Evolutionary conservation across 2,329 filamentous ascomycete species (phyloP).

Genomic region (Penicillium sp.): DNA sequence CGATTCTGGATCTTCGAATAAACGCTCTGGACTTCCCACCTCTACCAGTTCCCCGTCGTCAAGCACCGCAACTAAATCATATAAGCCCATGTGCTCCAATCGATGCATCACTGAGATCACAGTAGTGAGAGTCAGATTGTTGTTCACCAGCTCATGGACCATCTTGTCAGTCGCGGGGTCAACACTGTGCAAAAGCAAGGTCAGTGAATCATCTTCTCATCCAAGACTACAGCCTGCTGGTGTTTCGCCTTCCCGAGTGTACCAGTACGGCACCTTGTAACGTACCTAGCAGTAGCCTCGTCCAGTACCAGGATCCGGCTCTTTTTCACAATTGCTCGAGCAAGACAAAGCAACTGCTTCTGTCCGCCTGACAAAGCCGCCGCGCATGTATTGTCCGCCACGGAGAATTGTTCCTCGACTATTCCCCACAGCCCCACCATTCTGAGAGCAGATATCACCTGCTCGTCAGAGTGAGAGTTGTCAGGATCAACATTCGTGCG

Average conservation of each 20-base stretch:
- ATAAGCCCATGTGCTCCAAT: neutral
- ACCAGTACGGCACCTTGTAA: neutral
- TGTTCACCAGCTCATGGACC: neutral
- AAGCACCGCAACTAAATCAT: conserved; percentile 2
- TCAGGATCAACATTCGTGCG: neutral
- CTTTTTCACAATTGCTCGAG: neutral
- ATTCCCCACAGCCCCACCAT: neutral
- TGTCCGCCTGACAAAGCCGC: neutral
- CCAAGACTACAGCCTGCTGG: neutral
- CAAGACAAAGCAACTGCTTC: conserved; percentile 3
- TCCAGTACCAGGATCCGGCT: neutral
- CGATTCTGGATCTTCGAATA: neutral
- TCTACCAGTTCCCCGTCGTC: neutral
- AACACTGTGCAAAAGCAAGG: neutral
- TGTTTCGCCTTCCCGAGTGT: neutral
- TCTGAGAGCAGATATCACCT: neutral
- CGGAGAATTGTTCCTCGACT: neutral
- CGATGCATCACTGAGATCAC: conserved; percentile 2
- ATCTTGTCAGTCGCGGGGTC: conserved; percentile 1
- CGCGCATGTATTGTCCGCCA: neutral
- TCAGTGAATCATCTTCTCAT: neutral
- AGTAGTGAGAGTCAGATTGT: neutral
- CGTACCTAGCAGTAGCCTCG: neutral
- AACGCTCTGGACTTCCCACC: conserved; percentile 1
- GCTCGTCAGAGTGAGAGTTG: neutral